Evolutionary conservation across 2,329 filamentous ascomycete species (phyloP), one percentile per base, ranked within the genome.

Genomic region (Neophaeococcomyces mojaviensis): DNA sequence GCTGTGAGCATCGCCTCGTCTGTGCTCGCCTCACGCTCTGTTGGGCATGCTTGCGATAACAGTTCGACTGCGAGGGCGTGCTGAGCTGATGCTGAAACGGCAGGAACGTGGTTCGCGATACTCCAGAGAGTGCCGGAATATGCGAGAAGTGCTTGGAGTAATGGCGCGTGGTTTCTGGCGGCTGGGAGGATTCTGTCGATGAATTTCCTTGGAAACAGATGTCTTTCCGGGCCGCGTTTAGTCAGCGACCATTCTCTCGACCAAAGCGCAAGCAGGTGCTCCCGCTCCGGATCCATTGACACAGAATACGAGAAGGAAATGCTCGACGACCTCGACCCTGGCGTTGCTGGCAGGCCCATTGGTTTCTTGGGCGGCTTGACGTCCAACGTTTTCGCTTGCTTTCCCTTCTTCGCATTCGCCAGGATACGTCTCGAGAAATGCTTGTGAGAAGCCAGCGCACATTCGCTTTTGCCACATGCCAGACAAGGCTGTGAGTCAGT

Each of bases 231-330:
- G 9, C 34, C 33, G 6, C 18, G 26, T 16, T 15, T 32, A n/a
- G 33, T 18, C 2, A 16, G 43, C 7, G 35, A 30, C 43, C 43
- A 46, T 9, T 38, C 34, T 3, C 15, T 16, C 6, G 43, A 46
- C 43, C 43, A 46, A 7, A 46, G 36, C 9, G 24, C 28, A 15
- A 46, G 35, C 10, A 46, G 43, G 22, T 39, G 43, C 22, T 46
- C 24, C 7, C 35, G 24, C 26, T 46, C 43, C 7, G 30, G 4
- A 24, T 46, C 24, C 39, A 42, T 10, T 4, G 28, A 16, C n/a
- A 42, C 13, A 8, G 39, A n/a, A 32, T 28, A 28, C 24, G 24
- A 28, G 10, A 28, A 28, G 5, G 24, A 28, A 5, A 28, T 28
- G 24, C 5, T 28, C 24, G 24, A 28, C 24, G 24, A 28, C 10